Evolutionary conservation across 2,329 filamentous ascomycete genomes (phyloP).

Genomic region (Pestalotiopsis sp.): DNA sequence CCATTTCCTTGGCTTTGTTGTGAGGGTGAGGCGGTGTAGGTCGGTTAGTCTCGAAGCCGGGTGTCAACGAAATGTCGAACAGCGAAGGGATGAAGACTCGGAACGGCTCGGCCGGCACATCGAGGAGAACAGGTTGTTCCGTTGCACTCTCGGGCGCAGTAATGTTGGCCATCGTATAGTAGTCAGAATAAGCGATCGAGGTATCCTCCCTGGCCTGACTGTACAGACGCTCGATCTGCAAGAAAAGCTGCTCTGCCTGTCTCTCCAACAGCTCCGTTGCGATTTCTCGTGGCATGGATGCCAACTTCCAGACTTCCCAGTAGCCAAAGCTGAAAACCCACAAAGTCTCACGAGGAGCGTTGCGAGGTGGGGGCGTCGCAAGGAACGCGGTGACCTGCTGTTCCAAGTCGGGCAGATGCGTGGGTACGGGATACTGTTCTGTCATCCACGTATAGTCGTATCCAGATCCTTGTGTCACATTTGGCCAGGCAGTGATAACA

Average conservation of each 20-base stretch:
- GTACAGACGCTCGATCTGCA: slow-evolving; percentile 50
- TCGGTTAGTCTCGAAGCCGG: slow-evolving; percentile 51
- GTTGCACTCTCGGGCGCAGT: slow-evolving; percentile 27
- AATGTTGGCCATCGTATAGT: slow-evolving; percentile 30
- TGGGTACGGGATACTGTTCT: slow-evolving; percentile 43
- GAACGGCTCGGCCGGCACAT: slow-evolving; percentile 36
- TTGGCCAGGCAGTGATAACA: slow-evolving; percentile 21
- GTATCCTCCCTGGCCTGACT: slow-evolving; percentile 39
- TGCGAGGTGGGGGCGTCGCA: slow-evolving; percentile 32
- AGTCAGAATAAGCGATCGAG: slow-evolving; percentile 49
- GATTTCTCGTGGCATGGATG: slow-evolving; percentile 43
- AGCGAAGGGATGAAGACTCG: slow-evolving; percentile 52
- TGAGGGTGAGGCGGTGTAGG: slow-evolving; percentile 45
- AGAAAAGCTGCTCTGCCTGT: slow-evolving; percentile 41
- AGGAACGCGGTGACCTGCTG: slow-evolving; percentile 49
- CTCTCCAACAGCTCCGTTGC: slow-evolving; percentile 39
- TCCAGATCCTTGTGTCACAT: slow-evolving; percentile 35
- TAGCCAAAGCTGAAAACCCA: slow-evolving; percentile 56
- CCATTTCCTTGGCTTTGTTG: slow-evolving; percentile 51
- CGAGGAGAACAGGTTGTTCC: slow-evolving; percentile 11
- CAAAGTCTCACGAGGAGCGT: slow-evolving; percentile 46
- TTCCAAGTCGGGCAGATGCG: slow-evolving; percentile 41
- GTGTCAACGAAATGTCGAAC: slow-evolving; percentile 55
- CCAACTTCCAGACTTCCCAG: slow-evolving; percentile 57
- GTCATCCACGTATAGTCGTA: slow-evolving; percentile 45